phyloP scores from a whole-genome alignment of 805 yeast species.

The Wickerhamiella cacticola region DNA sequence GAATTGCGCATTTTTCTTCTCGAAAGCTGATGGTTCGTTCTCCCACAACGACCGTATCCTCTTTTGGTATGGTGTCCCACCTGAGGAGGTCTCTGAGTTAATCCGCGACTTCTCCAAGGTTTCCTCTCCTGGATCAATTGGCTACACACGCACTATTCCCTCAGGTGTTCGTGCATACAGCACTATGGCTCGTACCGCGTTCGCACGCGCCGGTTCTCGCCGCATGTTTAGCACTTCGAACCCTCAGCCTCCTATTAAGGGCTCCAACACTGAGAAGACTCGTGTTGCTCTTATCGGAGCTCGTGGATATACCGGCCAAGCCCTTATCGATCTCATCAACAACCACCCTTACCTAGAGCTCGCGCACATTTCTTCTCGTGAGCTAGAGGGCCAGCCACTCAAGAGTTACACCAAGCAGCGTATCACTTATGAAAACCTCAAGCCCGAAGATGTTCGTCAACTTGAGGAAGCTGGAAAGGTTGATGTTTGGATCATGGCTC shows the following conservation, averaged over 20 bases:
- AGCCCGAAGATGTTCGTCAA: conserved; percentile 69
- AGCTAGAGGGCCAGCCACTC: conserved; percentile 73
- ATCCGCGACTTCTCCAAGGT: conserved; percentile 37
- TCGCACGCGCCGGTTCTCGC: conserved; percentile 10
- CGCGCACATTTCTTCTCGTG: conserved; percentile 92
- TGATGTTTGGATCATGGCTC: conserved; percentile 98
- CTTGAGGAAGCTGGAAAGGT: conserved; percentile 67
- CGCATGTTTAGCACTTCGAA: conserved; percentile 31
- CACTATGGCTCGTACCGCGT: conserved; percentile 14
- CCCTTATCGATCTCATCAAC: conserved; percentile 75
- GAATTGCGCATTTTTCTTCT: conserved; percentile 82
- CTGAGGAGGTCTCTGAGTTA: conserved; percentile 49
- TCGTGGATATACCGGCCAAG: conserved; percentile 94
- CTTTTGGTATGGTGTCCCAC: conserved; percentile 85
- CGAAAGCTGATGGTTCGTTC: conserved; percentile 88
- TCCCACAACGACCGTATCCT: conserved; percentile 77
- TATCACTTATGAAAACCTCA: conserved; percentile 72
- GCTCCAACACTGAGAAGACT: conserved; percentile 48
- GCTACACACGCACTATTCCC: conserved; percentile 15
- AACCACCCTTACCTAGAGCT: conserved; percentile 78
- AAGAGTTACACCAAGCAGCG: conserved; percentile 77
- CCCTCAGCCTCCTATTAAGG: conserved; percentile 65
- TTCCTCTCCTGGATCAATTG: conserved; percentile 14
- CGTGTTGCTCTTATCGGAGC: conserved; percentile 95
- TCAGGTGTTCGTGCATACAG: conserved; percentile 23